Conservation (phyloP, 495 filamentous ascomycete genomes). For the Penicillium odoratum region DNA sequence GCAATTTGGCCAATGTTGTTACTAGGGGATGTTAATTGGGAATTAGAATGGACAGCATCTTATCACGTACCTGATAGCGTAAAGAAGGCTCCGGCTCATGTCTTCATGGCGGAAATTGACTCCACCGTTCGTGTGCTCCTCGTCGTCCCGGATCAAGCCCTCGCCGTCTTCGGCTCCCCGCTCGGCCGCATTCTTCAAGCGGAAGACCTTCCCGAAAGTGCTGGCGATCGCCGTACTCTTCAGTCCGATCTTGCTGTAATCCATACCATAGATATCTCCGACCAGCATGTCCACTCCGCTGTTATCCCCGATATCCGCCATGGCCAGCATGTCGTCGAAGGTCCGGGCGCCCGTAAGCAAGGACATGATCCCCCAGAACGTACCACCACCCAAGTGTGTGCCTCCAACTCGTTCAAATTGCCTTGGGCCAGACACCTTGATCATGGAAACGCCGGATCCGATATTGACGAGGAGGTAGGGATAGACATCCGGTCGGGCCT, state of each 20-base stretch:
- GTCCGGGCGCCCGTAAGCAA: conserved; percentile 85
- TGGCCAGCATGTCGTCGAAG: conserved; percentile 93
- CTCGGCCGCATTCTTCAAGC: conserved; percentile 76
- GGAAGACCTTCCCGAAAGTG: conserved; percentile 95
- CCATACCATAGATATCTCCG: conserved; percentile 95
- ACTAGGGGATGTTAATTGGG: conserved; percentile 43
- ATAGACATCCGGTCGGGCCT: conserved; percentile 74
- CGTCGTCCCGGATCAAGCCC: conserved; percentile 56
- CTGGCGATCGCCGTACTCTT: conserved; percentile 93
- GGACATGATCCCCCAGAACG: conserved; percentile 90
- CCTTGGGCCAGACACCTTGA: conserved; percentile 89
- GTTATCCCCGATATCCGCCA: conserved; percentile 95
- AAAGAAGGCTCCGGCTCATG: conserved; percentile 71
- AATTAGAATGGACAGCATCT: background rate
- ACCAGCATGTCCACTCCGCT: conserved; percentile 93
- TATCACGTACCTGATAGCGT: conserved; percentile 66
- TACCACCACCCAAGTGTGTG: conserved; percentile 91
- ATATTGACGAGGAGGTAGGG: conserved; percentile 98
- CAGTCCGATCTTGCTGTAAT: conserved; percentile 91
- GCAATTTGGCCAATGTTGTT: conserved; percentile 99
- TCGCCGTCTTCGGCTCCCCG: conserved; percentile 74
- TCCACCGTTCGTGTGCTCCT: conserved; percentile 26
- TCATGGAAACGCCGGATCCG: conserved; percentile 97
- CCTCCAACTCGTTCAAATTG: conserved; percentile 88
- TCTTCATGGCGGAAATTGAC: conserved; percentile 61